Percentiles rank a stretch among this genome's conserved stretches.
phyloP scores from a whole-genome alignment of 441 rosid genomes.

The Populus hybrid region DNA sequence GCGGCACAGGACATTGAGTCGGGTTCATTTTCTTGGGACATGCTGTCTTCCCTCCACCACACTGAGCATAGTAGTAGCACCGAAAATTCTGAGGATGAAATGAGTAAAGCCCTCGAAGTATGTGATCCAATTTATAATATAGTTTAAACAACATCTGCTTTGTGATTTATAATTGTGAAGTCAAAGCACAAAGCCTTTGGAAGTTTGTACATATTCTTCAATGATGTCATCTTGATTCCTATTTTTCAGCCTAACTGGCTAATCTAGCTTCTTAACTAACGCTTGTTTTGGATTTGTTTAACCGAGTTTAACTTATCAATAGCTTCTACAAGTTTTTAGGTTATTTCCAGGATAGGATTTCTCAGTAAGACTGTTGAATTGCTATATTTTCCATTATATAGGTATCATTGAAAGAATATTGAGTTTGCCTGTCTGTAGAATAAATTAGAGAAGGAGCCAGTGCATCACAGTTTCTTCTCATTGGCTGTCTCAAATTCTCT shows the following conservation, averaged over 20 bases:
- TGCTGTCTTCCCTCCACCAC: conserved; percentile 95
- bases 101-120: conserved; percentile 89
- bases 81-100: conserved; percentile 88
- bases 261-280: not conserved
- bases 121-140: conserved; percentile 9
- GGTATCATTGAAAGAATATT: not conserved
- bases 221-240: not conserved
- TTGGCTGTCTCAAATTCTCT: conserved; percentile 24
- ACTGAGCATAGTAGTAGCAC: conserved; percentile 86
- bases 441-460: not conserved
- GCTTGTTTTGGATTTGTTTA: not conserved
- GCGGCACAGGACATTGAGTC: conserved; percentile 66
- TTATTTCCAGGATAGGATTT: not conserved
- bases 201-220: not conserved
- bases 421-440: not conserved
- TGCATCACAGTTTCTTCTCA: not conserved
- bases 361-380: not conserved
- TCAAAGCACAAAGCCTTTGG: not conserved
- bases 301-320: not conserved
- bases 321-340: not conserved
- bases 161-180: not conserved
- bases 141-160: not conserved
- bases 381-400: conserved; percentile 1
- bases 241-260: not conserved
- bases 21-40: conserved; percentile 71